Conservation (phyloP, 345 rosid genomes). For the Arabis hirsuta region DNA sequence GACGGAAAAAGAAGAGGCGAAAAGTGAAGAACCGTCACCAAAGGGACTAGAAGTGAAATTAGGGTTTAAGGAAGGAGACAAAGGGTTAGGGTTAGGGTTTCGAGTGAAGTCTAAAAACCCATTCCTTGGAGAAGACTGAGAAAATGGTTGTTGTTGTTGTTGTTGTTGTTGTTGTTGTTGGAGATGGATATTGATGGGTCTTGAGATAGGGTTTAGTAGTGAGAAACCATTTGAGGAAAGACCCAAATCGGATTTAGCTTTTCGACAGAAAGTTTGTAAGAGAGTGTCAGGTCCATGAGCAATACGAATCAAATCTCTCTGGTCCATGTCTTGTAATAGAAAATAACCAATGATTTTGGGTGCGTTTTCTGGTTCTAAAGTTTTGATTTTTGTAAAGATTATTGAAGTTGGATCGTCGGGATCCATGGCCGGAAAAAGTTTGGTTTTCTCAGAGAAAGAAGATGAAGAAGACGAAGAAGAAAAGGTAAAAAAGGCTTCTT, state of each 20-base stretch:
- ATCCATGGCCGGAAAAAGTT: constrained; percentile 58
- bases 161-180: constrained; percentile 39
- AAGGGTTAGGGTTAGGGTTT: constrained; percentile 51
- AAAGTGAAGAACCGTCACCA: constrained; percentile 46
- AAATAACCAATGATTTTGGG: constrained; percentile 82
- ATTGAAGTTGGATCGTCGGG: constrained; percentile 59
- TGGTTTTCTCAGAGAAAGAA: background rate
- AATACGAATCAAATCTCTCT: constrained; percentile 63
- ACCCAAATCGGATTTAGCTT: constrained; percentile 67
- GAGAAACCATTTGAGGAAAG: constrained; percentile 55
- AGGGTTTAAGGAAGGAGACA: constrained; percentile 44
- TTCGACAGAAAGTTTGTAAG: constrained; percentile 55
- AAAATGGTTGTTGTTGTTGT: constrained; percentile 48
- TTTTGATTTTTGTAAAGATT: constrained; percentile 62
- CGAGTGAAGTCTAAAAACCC: constrained; percentile 49
- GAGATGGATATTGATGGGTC: constrained; percentile 41
- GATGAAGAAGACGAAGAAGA: constrained; percentile 18
- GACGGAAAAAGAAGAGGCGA: constrained; percentile 39
- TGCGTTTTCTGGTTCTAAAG: constrained; percentile 79
- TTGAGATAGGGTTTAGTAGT: constrained; percentile 47
- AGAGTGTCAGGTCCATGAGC: constrained; percentile 66
- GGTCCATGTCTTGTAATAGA: constrained; percentile 65
- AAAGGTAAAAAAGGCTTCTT: background rate
- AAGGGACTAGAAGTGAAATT: constrained; percentile 58
- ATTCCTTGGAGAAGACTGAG: constrained; percentile 54